Base-by-base conservation (phyloP, 345 rosid genomes). In the Gossypium sturtianum region DNA sequence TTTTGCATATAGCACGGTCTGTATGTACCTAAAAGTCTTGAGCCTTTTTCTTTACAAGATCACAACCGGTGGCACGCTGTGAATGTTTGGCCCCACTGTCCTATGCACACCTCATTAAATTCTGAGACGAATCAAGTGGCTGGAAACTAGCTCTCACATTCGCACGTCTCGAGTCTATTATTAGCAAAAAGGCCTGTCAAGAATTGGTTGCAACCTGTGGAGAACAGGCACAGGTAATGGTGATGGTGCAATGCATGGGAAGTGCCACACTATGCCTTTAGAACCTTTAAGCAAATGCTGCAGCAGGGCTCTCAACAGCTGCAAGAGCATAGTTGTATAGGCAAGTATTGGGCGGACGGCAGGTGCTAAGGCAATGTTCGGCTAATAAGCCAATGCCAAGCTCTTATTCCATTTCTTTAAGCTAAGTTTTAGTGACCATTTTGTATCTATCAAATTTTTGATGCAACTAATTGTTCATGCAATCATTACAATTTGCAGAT, bases 201-300 rank as follows among this genome's bases (percentile, higher is more conserved):
- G 78, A 84, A 95, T 90, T 1, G 97, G 93, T 80, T 93, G 99
- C 83, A 93, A 75, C 86, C 90, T 95, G 67, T 90, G 96, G 74
- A 95, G 84, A 41, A 91, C 92, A 20, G 92, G 60, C 3, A 90
- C 98, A 0, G 99, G 99, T 49, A 93, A 80, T 25, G 87, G 97
- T 2, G 99, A 88, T 9, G 99, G 97, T 1, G 98, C 97, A 74
- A 95, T 90, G 68, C 90, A 89, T 1, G 94, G 97, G 93, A 77
- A 95, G 92, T 0, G 98, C 98, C 45, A 87, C 86, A 45, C 97
- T 93, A 53, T 93, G 87, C 66, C 7, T 95, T 95, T 98, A 69
- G 93, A 95, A 34, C 93, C 98, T 91, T 93, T 95, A 56, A 95
- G 99, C 67, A 34, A 95, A 97, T 0, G 99, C 97, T 0, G 99